Conservation (phyloP, 2,329 filamentous ascomycete species). For the Chaetothyriales sp. region DNA sequence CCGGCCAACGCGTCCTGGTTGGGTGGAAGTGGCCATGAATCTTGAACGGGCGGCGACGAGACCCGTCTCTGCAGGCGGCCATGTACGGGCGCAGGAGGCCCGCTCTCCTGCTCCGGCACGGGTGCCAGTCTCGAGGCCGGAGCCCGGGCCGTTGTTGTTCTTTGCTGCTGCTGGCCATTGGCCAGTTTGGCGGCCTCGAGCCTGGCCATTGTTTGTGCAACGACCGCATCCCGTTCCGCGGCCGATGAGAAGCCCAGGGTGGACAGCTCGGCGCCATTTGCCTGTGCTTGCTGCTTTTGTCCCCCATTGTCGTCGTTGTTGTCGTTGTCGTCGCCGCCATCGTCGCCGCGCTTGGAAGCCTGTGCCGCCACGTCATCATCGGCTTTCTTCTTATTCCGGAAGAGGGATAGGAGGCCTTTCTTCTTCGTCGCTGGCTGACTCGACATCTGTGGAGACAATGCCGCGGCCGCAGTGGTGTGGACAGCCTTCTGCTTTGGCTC, state of each 20-base stretch:
- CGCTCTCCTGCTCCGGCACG: background rate
- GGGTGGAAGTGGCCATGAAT: constrained; percentile 38
- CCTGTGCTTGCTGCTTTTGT: constrained; percentile 36
- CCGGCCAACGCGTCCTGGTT: constrained; percentile 3
- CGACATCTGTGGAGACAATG: background rate
- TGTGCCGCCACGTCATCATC: constrained; percentile 11
- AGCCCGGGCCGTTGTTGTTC: background rate
- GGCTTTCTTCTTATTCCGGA: constrained; percentile 50
- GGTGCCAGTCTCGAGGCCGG: background rate
- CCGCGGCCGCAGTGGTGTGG: no score
- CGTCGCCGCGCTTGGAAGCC: constrained; percentile 20
- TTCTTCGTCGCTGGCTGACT: constrained; percentile 18
- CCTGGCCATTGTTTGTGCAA: constrained; percentile 47
- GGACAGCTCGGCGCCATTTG: constrained; percentile 42
- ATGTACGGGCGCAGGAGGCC: constrained; percentile 18
- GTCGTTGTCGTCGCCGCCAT: no score
- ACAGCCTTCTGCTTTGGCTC: constrained; percentile 23
- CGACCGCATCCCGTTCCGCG: constrained; percentile 47
- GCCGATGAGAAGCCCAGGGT: constrained; percentile 30
- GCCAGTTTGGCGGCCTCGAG: constrained; percentile 19
- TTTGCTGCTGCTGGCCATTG: background rate
- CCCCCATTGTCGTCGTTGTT: constrained; percentile 19
- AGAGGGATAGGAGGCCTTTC: constrained; percentile 32
- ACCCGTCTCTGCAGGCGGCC: constrained; percentile 37
- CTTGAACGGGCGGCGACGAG: constrained; percentile 23